Percentiles rank a stretch among this genome's conserved stretches.
These are phyloP conservation scores for Phytopythium delawarense DNA, from an alignment of 352 stramenopile genomes.

Conservation along the genomic window DNA sequence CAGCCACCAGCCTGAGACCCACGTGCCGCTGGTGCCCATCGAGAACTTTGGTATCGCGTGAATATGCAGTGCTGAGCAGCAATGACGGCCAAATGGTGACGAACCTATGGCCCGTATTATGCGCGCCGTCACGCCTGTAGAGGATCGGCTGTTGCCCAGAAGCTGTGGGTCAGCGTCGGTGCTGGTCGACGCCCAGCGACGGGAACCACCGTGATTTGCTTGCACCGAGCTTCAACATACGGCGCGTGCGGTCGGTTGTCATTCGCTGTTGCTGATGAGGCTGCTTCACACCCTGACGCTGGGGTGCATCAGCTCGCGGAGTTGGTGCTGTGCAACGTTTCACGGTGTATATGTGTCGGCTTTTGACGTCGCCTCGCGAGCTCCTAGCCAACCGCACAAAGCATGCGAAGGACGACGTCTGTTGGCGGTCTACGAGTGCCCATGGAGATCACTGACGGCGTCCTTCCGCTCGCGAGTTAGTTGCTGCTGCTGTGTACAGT, in stretches of 20 bases:
- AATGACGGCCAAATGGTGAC: constrained; percentile 4
- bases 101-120: background rate
- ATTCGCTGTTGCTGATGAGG: background rate
- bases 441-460: too few relatives aligned
- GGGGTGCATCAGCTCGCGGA: background rate
- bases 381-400: too few relatives aligned
- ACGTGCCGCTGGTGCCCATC: background rate
- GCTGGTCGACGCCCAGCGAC: background rate
- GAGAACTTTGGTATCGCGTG: background rate
- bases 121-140: background rate
- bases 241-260: background rate
- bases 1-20: too few relatives aligned
- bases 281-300: background rate
- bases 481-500: too few relatives aligned
- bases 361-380: too few relatives aligned
- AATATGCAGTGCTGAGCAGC: background rate
- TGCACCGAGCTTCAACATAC: background rate
- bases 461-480: too few relatives aligned
- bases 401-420: too few relatives aligned
- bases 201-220: constrained; percentile 5
- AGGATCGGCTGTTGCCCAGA: background rate
- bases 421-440: too few relatives aligned
- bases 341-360: too few relatives aligned
- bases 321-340: too few relatives aligned
- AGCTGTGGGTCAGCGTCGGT: background rate